A percentile compares a stretch with the other conserved stretches of the same genome.
Conservation (phyloP, 2,329 filamentous ascomycete species). For the Fusarium sp. region DNA sequence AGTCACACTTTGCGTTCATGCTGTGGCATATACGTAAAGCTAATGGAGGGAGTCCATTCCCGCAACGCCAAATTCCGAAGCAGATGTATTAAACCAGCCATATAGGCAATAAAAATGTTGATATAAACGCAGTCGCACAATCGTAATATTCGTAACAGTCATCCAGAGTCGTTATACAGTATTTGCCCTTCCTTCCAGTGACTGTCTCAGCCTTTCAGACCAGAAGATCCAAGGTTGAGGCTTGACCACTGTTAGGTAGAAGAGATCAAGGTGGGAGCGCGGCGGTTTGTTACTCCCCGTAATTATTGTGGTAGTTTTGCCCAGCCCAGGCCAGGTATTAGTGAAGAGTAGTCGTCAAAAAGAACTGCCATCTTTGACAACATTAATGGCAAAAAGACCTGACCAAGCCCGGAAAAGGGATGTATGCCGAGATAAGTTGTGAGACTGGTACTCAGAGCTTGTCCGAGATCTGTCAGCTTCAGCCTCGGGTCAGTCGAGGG, state of each 20-base stretch:
- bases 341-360: constrained; percentile 36
- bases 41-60: constrained; percentile 18
- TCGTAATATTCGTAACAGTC: constrained; percentile 49
- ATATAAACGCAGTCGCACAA: constrained; percentile 42
- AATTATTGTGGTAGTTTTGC: constrained; percentile 23
- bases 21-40: constrained; percentile 22
- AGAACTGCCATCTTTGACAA: constrained; percentile 27
- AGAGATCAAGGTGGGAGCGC: constrained; percentile 10
- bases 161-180: constrained; percentile 48
- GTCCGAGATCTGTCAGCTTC: constrained; percentile 13
- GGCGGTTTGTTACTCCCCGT: constrained; percentile 21
- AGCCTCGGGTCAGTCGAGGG: constrained; percentile 36
- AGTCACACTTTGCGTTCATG: constrained; percentile 33
- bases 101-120: constrained; percentile 35
- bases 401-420: constrained; percentile 10
- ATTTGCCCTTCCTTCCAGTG: constrained; percentile 19
- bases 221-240: constrained; percentile 10
- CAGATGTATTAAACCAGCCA: constrained; percentile 44
- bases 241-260: not conserved
- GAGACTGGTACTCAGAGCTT: constrained; percentile 15
- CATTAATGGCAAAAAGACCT: constrained; percentile 18
- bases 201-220: constrained; percentile 1
- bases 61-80: constrained; percentile 48
- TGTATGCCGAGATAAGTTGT: constrained; percentile 11
- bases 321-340: constrained; percentile 38